A percentile compares a stretch with the other conserved stretches of the same genome.
These are phyloP conservation scores for Calonectria pteridis DNA, from an alignment of 2,329 filamentous ascomycete genomes.

Conservation along the genomic window DNA sequence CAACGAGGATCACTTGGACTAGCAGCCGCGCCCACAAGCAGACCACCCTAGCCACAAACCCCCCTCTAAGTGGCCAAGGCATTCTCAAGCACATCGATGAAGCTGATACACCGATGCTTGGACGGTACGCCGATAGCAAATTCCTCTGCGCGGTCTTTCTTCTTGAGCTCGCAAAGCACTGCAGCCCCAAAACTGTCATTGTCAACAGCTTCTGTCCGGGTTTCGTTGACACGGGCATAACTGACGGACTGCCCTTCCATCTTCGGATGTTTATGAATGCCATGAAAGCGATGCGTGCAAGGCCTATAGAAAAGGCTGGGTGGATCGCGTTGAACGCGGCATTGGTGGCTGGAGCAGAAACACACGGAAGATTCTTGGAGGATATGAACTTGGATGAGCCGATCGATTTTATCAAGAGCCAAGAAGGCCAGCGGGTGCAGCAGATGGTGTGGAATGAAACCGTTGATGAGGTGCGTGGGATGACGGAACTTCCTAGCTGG, in stretches of 20 bases:
- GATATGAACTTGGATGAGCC: conserved; percentile 19
- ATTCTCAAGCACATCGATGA: conserved; percentile 22
- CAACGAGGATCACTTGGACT: conserved; percentile 32
- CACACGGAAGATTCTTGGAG: conserved; percentile 32
- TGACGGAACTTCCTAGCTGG: neutral
- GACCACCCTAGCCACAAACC: conserved; percentile 18
- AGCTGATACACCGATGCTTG: neutral
- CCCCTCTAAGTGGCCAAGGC: neutral
- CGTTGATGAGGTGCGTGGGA: conserved; percentile 8
- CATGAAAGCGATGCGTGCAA: conserved; percentile 10
- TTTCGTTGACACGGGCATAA: conserved; percentile 26
- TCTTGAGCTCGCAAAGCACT: conserved; percentile 25
- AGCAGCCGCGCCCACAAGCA: conserved; percentile 31
- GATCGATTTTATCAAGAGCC: neutral
- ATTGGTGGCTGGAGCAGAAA: conserved; percentile 24
- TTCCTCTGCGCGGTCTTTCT: conserved; percentile 33
- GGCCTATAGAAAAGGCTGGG: conserved; percentile 23
- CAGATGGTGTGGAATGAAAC: conserved; percentile 21
- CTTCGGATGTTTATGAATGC: conserved; percentile 21
- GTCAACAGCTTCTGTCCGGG: conserved; percentile 34
- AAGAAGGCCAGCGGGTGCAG: conserved; percentile 1
- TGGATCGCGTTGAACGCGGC: conserved; percentile 37
- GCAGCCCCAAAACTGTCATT: conserved; percentile 21
- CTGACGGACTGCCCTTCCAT: conserved; percentile 28
- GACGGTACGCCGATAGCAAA: conserved; percentile 30